Conservation (phyloP, 306 rosid species). For the Geum urbanum region DNA sequence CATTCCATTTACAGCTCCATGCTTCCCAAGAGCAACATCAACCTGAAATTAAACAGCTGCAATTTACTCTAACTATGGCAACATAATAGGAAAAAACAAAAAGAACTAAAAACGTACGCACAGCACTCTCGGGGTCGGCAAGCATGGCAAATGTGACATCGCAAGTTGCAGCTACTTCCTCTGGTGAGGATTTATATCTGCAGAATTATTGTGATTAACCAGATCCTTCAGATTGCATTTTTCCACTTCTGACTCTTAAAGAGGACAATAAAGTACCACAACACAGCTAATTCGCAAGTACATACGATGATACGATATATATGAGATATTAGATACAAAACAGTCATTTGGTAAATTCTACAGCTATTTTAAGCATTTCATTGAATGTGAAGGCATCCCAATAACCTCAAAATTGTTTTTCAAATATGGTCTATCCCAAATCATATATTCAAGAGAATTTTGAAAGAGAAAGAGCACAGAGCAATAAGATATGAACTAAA, state of each 20-base stretch:
- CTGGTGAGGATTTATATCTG: constrained; percentile 81
- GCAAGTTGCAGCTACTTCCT: constrained; percentile 87
- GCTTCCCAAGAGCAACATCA: constrained; percentile 80
- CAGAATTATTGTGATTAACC: constrained; percentile 19
- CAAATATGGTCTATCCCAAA: neutral
- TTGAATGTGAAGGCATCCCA: neutral
- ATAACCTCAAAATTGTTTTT: constrained; percentile 7
- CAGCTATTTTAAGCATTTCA: neutral
- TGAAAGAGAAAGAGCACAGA: neutral
- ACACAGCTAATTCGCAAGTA: neutral
- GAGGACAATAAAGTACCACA: constrained; percentile 7
- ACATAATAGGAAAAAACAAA: constrained; percentile 1
- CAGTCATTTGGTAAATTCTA: neutral
- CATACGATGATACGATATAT: neutral
- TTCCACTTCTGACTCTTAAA: constrained; percentile 7
- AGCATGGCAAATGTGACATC: constrained; percentile 97
- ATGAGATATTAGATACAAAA: neutral
- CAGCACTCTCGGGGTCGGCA: constrained; percentile 95
- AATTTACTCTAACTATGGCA: constrained; percentile 16
- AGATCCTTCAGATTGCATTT: constrained; percentile 11
- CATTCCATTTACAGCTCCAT: constrained; percentile 78
- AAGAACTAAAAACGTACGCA: constrained; percentile 43
- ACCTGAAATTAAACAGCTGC: constrained; percentile 37
- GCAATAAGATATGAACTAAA: neutral
- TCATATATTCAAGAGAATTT: neutral